Conservation (phyloP, 75 land plant genomes). For the Sequoia sempervirens region DNA sequence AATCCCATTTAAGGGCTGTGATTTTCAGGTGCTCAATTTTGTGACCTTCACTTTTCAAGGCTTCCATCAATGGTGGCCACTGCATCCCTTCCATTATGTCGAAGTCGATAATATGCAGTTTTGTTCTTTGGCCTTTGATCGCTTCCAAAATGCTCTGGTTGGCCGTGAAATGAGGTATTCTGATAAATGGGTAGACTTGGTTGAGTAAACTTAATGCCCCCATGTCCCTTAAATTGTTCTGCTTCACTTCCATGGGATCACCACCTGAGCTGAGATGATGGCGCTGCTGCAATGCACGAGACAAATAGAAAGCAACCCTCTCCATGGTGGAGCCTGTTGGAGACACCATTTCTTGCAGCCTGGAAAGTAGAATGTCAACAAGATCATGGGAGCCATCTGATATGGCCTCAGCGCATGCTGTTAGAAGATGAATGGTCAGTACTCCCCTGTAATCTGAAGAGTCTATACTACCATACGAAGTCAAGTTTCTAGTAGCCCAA, state of each 20-base stretch:
- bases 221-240: neutral
- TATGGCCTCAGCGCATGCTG: neutral
- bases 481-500: neutral
- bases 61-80: conserved; percentile 75
- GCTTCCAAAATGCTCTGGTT: conserved; percentile 71
- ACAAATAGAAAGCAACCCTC: conserved; percentile 7
- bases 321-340: neutral
- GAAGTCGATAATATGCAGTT: conserved; percentile 59
- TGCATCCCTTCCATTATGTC: conserved; percentile 69
- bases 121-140: conserved; percentile 9
- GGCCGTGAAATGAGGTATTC: conserved; percentile 64
- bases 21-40: conserved; percentile 39
- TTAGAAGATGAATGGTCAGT: conserved; percentile 37
- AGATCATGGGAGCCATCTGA: neutral
- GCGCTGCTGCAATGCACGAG: neutral
- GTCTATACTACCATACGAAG: neutral
- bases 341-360: neutral
- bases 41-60: conserved; percentile 31
- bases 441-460: conserved; percentile 24
- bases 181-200: conserved; percentile 33
- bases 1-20: conserved; percentile 40
- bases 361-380: neutral
- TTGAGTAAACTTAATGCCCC: neutral
- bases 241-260: neutral
- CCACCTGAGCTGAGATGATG: neutral